A percentile compares a stretch with the other conserved stretches of the same genome.
These are phyloP conservation scores for Phaseolus coccineus DNA, from an alignment of 331 rosid species.

Conservation along the genomic window DNA sequence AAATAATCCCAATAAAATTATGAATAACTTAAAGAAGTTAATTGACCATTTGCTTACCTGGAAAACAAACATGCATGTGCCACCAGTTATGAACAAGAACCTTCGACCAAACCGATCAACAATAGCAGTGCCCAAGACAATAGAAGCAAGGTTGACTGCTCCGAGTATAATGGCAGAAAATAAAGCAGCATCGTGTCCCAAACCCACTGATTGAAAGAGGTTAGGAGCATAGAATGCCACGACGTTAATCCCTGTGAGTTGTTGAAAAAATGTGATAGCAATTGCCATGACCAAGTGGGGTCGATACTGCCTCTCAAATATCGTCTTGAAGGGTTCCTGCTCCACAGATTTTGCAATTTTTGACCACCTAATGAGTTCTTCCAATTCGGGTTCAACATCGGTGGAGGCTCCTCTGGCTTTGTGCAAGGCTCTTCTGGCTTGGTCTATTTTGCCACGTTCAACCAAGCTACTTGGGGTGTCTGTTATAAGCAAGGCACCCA, in stretches of 20 bases:
- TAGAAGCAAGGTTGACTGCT: constrained; percentile 55
- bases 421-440: constrained; percentile 55
- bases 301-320: constrained; percentile 61
- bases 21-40: too few relatives aligned
- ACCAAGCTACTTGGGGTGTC: constrained; percentile 77
- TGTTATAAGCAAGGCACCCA: constrained; percentile 61
- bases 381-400: constrained; percentile 57
- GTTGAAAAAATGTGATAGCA: constrained; percentile 64
- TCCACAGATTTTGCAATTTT: constrained; percentile 46
- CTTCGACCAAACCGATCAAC: constrained; percentile 81
- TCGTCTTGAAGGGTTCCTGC: constrained; percentile 61
- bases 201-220: constrained; percentile 75
- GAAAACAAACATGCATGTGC: constrained; percentile 63
- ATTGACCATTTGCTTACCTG: constrained; percentile 46
- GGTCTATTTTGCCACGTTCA: constrained; percentile 56
- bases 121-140: constrained; percentile 55
- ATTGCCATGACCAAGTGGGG: constrained; percentile 72
- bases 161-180: constrained; percentile 73
- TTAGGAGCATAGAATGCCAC: constrained; percentile 80
- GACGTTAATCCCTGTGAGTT: constrained; percentile 72
- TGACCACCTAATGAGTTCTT: constrained; percentile 47
- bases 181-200: constrained; percentile 66
- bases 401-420: constrained; percentile 55
- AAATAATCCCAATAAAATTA: neutral
- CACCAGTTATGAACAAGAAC: constrained; percentile 65